phyloP scores from a whole-genome alignment of 2,329 filamentous ascomycete species.

The Periglandula ipomoeae region DNA sequence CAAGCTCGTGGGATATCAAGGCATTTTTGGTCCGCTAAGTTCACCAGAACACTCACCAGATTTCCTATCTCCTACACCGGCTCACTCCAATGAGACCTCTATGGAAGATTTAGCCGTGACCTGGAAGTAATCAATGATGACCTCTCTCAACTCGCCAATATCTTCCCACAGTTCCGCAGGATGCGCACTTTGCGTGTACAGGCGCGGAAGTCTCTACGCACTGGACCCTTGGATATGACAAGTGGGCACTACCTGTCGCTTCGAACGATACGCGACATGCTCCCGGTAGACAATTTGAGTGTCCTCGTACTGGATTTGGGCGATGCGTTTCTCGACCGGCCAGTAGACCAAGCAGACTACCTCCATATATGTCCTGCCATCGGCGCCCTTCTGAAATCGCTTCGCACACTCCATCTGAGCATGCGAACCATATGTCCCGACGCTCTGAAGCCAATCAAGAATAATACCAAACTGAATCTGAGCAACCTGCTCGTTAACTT shows the following conservation, averaged over 20 bases:
- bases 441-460: conserved; percentile 10
- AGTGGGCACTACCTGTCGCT: conserved; percentile 10
- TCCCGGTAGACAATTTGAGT: conserved; percentile 11
- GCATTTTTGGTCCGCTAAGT: neutral
- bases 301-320: conserved; percentile 12
- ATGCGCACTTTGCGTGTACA: conserved; percentile 8
- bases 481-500: conserved; percentile 10
- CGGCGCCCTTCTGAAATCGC: conserved; percentile 9
- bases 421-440: conserved; percentile 13
- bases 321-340: conserved; percentile 2
- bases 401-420: conserved; percentile 12
- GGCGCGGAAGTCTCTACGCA: conserved; percentile 4
- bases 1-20: conserved; percentile 5
- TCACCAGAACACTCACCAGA: neutral
- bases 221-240: conserved; percentile 3
- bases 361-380: conserved; percentile 12
- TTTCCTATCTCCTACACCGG: neutral
- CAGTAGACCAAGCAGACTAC: neutral
- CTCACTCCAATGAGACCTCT: neutral
- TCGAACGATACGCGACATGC: conserved; percentile 9
- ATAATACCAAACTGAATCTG: conserved; percentile 6
- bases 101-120: neutral
- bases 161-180: conserved; percentile 6
- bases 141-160: conserved; percentile 9
- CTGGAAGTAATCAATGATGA: conserved; percentile 9